phyloP scores from a whole-genome alignment of 2,329 filamentous ascomycete genomes.

The Colletotrichum filicis region DNA sequence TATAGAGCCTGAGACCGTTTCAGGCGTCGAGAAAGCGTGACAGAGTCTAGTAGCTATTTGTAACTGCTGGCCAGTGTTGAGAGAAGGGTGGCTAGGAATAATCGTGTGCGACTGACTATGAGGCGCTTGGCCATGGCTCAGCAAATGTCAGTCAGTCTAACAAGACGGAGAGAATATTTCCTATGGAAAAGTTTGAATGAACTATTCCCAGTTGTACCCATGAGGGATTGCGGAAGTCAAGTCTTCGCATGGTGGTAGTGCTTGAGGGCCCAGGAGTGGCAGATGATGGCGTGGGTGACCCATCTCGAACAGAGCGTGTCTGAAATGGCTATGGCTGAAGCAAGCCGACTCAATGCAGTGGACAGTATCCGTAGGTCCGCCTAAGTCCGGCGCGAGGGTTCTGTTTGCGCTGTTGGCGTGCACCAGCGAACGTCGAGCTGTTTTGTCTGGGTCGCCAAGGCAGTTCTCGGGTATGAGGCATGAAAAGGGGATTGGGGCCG shows the following conservation, averaged over 20 bases:
- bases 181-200: not conserved
- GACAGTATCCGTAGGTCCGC: not conserved
- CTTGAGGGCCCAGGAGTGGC: not conserved
- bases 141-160: not conserved
- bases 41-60: not conserved
- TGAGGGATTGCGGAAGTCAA: not conserved
- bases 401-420: not conserved
- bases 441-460: not conserved
- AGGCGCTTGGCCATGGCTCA: not conserved
- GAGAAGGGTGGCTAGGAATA: not conserved
- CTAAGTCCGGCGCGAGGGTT: not conserved
- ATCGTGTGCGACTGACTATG: not conserved
- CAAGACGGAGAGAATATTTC: not conserved
- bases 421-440: not conserved
- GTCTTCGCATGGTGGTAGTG: not conserved
- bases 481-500: not conserved
- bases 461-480: not conserved
- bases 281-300: conserved; percentile 4
- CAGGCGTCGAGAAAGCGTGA: not conserved
- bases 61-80: not conserved
- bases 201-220: not conserved
- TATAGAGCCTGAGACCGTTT: not conserved
- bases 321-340: not conserved
- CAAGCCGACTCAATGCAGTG: not conserved
- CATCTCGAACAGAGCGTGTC: conserved; percentile 10